These are phyloP conservation scores for Leishmania mexicana DNA, from an alignment of 208 protist species.

Conservation along the genomic window DNA sequence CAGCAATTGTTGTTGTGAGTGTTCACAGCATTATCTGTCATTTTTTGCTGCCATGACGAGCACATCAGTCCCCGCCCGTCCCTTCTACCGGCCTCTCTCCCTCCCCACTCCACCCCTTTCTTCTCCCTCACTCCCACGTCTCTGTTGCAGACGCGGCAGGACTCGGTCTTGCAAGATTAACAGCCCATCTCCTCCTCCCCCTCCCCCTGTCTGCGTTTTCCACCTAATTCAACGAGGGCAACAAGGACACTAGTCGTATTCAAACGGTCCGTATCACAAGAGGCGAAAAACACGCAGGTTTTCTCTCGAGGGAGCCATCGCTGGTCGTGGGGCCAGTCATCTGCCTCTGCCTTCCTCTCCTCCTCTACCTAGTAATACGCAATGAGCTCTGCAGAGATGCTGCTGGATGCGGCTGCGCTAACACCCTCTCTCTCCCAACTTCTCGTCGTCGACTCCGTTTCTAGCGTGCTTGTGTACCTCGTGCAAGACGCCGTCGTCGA, in stretches of 20 bases:
- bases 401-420: background rate
- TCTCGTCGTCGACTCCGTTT: constrained; percentile 20
- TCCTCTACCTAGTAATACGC: background rate
- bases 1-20: background rate
- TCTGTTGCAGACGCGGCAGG: too few relatives aligned
- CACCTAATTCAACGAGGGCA: background rate
- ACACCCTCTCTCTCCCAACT: constrained; percentile 13
- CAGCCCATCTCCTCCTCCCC: background rate
- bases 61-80: background rate
- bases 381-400: constrained; percentile 1
- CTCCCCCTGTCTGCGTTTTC: background rate
- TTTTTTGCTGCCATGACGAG: background rate
- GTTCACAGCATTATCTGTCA: background rate
- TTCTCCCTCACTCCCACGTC: too few relatives aligned
- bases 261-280: background rate
- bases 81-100: background rate
- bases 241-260: background rate
- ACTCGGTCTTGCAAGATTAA: too few relatives aligned
- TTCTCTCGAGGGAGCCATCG: background rate
- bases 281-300: background rate
- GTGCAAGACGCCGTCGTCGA: constrained; percentile 13
- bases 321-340: background rate
- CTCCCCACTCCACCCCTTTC: background rate
- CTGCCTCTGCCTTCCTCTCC: background rate
- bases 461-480: constrained; percentile 13